These are phyloP conservation scores for Trifolium repens DNA, from an alignment of 306 rosid species.

Conservation along the genomic window DNA sequence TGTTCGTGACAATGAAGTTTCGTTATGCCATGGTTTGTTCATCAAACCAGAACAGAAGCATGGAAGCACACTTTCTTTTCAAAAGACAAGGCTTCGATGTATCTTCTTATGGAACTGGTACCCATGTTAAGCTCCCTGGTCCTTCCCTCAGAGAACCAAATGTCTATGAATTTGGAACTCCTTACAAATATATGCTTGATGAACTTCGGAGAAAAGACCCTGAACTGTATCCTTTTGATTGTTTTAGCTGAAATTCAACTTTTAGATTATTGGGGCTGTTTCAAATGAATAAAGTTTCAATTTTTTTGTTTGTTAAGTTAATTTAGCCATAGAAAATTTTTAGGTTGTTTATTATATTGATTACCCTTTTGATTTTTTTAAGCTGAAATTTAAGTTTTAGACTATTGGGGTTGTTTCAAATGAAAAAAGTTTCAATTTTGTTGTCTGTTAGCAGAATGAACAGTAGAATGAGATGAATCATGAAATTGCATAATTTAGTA, in stretches of 20 bases:
- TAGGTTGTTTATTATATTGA: too few relatives aligned
- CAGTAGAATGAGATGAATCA: too few relatives aligned
- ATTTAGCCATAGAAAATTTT: too few relatives aligned
- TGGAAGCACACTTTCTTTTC: slow-evolving; percentile 91
- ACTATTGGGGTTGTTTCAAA: slow-evolving; percentile 19
- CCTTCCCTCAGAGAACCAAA: slow-evolving; percentile 97
- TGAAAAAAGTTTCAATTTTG: slow-evolving; percentile 9
- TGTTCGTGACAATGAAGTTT: slow-evolving; percentile 47
- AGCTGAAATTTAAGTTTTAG: neutral
- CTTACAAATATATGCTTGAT: slow-evolving; percentile 86
- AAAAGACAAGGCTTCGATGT: slow-evolving; percentile 88
- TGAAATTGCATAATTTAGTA: too few relatives aligned
- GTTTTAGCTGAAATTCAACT: neutral
- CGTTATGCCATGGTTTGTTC: slow-evolving; percentile 95
- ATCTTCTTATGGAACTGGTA: slow-evolving; percentile 83
- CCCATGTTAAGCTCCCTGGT: slow-evolving; percentile 97
- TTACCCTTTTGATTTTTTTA: slow-evolving; percentile 19
- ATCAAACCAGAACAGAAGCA: slow-evolving; percentile 94
- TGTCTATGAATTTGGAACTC: slow-evolving; percentile 93
- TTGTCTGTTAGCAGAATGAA: neutral
- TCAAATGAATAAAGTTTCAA: neutral
- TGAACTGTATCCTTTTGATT: slow-evolving; percentile 71
- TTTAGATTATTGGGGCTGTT: slow-evolving; percentile 13
- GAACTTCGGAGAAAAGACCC: slow-evolving; percentile 91
- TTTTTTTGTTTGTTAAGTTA: neutral